These are phyloP conservation scores for Apophysomyces ossiformis DNA, from an alignment of 371 early-diverging fungal species.

Conservation along the genomic window DNA sequence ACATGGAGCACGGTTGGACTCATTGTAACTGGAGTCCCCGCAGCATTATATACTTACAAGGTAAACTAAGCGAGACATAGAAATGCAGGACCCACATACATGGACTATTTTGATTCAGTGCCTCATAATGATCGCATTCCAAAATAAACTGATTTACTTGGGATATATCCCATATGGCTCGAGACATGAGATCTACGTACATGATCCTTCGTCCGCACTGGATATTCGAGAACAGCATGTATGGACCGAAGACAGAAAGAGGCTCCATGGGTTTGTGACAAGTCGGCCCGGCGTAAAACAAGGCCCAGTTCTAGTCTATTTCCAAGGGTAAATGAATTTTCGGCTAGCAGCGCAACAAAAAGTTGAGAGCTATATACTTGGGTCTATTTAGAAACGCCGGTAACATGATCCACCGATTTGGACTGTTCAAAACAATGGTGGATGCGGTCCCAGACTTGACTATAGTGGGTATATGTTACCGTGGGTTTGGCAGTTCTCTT, in stretches of 20 bases:
- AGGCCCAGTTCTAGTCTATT: conserved; percentile 28
- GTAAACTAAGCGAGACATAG: conserved; percentile 4
- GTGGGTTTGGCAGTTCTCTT: conserved; percentile 44
- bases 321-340: conserved; percentile 32
- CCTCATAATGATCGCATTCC: conserved; percentile 43
- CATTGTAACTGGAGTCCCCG: conserved; percentile 34
- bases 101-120: conserved; percentile 23
- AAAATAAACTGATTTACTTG: conserved; percentile 52
- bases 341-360: neutral
- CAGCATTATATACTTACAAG: conserved; percentile 35
- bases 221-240: conserved; percentile 22
- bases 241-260: conserved; percentile 24
- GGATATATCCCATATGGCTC: conserved; percentile 45
- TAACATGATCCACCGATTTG: conserved; percentile 45
- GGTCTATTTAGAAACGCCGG: conserved; percentile 44
- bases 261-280: conserved; percentile 25
- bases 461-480: conserved; percentile 41
- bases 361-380: neutral
- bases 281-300: conserved; percentile 16
- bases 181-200: conserved; percentile 26
- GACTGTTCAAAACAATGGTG: conserved; percentile 31
- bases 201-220: conserved; percentile 7
- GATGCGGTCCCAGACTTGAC: conserved; percentile 23
- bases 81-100: neutral
- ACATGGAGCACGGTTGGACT: conserved; percentile 18